Conservation (phyloP, 1,284 basidiomycete genomes). For the Gomphus bonarii region DNA sequence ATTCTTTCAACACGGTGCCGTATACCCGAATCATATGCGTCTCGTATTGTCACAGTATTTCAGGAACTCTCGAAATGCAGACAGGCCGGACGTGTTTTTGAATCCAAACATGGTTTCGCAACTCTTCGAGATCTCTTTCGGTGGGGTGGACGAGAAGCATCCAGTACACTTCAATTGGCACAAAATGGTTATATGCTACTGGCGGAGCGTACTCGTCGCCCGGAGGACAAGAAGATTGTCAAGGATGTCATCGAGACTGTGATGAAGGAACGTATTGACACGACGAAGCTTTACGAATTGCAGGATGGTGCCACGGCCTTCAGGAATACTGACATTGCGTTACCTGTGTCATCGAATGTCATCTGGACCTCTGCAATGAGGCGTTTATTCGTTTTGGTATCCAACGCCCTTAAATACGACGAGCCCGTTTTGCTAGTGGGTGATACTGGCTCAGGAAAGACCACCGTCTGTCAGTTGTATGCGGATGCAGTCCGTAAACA, state of each 20-base stretch:
- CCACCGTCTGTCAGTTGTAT: constrained; percentile 89
- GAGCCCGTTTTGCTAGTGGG: constrained; percentile 98
- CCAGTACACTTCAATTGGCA: constrained; percentile 88
- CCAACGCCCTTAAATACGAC: constrained; percentile 78
- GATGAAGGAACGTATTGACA: constrained; percentile 84
- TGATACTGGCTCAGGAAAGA: constrained; percentile 97
- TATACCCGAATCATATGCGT: constrained; percentile 89
- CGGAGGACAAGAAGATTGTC: constrained; percentile 83
- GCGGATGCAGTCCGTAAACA: constrained; percentile 56
- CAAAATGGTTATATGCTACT: constrained; percentile 98
- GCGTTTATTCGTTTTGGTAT: constrained; percentile 77
- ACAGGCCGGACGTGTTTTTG: constrained; percentile 88
- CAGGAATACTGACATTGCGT: constrained; percentile 37
- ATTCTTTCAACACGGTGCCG: constrained; percentile 85
- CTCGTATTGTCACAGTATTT: constrained; percentile 88
- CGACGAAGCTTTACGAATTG: constrained; percentile 52
- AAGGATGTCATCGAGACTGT: constrained; percentile 88
- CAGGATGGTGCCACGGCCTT: constrained; percentile 33
- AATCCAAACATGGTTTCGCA: constrained; percentile 95
- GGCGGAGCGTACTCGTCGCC: constrained; percentile 79
- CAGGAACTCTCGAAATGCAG: constrained; percentile 88
- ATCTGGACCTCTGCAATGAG: constrained; percentile 95
- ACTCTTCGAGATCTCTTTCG: constrained; percentile 96
- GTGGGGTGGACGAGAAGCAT: constrained; percentile 87
- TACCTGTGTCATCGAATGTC: constrained; percentile 43